Base-by-base conservation (phyloP, 2,329 filamentous ascomycete genomes). In the Lachnellula arida region DNA sequence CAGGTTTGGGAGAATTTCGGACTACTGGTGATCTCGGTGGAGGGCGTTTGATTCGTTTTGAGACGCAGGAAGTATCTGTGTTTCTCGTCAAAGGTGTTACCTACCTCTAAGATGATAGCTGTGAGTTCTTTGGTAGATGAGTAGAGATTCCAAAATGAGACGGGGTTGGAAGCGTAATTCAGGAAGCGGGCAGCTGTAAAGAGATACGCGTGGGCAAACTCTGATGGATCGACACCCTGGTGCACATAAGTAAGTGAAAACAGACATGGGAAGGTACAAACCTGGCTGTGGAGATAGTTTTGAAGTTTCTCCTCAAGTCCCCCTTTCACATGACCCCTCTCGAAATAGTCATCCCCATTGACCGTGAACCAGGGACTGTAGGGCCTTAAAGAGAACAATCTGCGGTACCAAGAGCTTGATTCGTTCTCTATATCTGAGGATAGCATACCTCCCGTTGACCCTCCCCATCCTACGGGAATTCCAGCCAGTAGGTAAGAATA, bases 101-200 rank as follows among this genome's bases (percentile, higher is more conserved):
- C 89, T 46, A 91, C 85, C 68, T 92, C 88, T 1, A 89, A 67
- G 1, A 92, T 76, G 71, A 90, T 83, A 54, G 83, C 84, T 23
- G 76, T 78, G 14, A 91, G 74, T 5, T 77, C 70, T 55, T 79
- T 78, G 8, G 80, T 70, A 0, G 71, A 62, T 12, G 83, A 79
- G 67, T 92, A 91, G 2, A 92, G 77, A 62, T 91, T 90, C 86
- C 88, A 92, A 64, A 91, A 88, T 0, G 87, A 91, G 2, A 88
- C 85, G 0, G 87, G 87, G 63, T 90, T 91, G 71, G 89, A 90
- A 22, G 82, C 81, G 66, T 88, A 88, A 3, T 85, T 84, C 5
- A 89, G 68, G 58, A 90, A 86, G 32, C 79, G 78, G 5, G 87
- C 81, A 3, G 86, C 85, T 2, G 88, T 91, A 22, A 89, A 76